Percentiles rank a stretch among this genome's conserved stretches.
phyloP scores from a whole-genome alignment of 2,329 filamentous ascomycete genomes.

The Ceratocystis eucalypticola region DNA sequence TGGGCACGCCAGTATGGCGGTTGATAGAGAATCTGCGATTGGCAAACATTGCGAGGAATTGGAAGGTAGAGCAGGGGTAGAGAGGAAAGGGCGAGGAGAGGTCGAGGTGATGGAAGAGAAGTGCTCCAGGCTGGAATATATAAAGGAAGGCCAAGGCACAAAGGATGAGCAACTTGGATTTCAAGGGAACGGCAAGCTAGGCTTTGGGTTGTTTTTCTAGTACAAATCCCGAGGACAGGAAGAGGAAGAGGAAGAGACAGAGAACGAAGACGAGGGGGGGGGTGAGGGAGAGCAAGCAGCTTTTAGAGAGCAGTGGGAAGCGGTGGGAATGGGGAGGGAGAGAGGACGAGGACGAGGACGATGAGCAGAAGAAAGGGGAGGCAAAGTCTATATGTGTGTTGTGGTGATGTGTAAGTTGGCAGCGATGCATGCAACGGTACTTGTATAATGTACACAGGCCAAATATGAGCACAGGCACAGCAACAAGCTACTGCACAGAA shows the following conservation, averaged over 20 bases:
- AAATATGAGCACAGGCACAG: not conserved
- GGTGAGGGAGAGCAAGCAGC: not conserved
- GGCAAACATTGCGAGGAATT: conserved; percentile 33
- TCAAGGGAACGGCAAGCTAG: not conserved
- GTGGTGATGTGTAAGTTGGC: not conserved
- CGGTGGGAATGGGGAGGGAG: not conserved
- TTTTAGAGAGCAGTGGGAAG: not conserved
- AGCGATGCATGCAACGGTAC: not conserved
- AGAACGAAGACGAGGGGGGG: not conserved
- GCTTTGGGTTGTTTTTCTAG: not conserved
- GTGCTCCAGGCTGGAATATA: not conserved
- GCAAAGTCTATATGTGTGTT: not conserved
- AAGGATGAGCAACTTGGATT: conserved; percentile 1
- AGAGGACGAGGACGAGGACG: not conserved
- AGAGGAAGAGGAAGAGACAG: not conserved
- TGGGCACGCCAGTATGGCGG: conserved; percentile 48
- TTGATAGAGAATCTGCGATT: conserved; percentile 53
- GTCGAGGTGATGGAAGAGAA: not conserved
- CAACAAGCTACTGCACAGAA: not conserved
- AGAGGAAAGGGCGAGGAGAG: not conserved
- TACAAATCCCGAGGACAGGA: not conserved
- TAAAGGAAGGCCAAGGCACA: not conserved
- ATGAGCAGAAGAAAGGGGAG: not conserved
- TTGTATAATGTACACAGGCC: not conserved
- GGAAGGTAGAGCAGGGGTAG: not conserved